Evolutionary conservation across 2,329 filamentous ascomycete species (phyloP), one percentile per base, ranked within the genome.

Genomic region (Epichloe gansuensis): DNA sequence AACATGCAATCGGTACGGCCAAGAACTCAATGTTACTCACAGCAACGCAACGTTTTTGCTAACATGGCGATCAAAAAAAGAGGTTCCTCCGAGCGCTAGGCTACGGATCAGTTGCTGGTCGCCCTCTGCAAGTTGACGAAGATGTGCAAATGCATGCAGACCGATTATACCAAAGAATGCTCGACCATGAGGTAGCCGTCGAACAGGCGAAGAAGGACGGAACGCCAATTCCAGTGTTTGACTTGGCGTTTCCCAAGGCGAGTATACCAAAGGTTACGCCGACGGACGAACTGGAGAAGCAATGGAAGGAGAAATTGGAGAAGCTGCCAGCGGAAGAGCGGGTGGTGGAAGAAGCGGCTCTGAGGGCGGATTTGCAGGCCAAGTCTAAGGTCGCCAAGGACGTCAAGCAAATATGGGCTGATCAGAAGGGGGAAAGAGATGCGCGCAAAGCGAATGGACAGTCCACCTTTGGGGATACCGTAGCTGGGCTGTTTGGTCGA

Each of bases 91-190:
- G 91, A 68, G 89, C 90, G 1, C 71, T 98, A 17, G 93, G 93
- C 4, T 97, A 96, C 65, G 77, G 94, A 36, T 79, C 81, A 7
- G 80, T 80, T 27, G 73, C 80, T 55, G 78, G 85, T 44, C 78
- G 82, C 23, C 72, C 83, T 8, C 71, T 76, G 0, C 76, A 82
- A 34, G 77, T 87, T 49, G 87, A 95, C 60, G 90, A 96, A 66
- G 80, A 85, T 59, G 89, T 98, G 55, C 93, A 97, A 69, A 88
- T 97, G 84, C 90, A 96, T 66, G 91, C 91, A 54, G 93, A 98
- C 71, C 81, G 80, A 56, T 75, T 98, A 41, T 98, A 89, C 68
- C 86, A 91, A 62, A 81, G 85, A 59, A 89, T 97, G 83, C 68
- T 95, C 39, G 77, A 81, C 55, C 89, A 95, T 64, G 91, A 98